These are phyloP conservation scores for Trichoderma sp. DNA, from an alignment of 2,329 filamentous ascomycete species.

Conservation along the genomic window DNA sequence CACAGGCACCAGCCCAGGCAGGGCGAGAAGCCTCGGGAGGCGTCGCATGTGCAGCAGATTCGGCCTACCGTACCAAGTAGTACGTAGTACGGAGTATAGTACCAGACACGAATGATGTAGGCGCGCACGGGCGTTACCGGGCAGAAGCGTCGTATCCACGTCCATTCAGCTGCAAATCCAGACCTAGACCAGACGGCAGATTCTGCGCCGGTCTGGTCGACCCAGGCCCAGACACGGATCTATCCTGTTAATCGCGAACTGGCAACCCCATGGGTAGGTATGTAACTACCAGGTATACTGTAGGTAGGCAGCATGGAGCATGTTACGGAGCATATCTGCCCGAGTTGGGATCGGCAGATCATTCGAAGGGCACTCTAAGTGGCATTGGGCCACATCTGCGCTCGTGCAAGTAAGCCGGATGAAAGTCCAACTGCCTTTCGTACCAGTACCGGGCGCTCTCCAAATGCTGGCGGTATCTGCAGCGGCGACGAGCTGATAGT, in stretches of 20 bases:
- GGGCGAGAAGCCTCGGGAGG: not conserved
- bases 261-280: not conserved
- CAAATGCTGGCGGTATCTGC: not conserved
- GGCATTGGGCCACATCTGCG: not conserved
- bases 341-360: slow-evolving; percentile 11
- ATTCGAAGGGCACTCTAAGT: not conserved
- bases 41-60: slow-evolving; percentile 2
- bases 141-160: not conserved
- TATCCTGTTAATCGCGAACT: not conserved
- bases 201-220: not conserved
- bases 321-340: slow-evolving; percentile 4
- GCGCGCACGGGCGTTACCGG: not conserved
- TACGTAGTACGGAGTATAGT: not conserved
- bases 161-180: not conserved
- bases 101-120: not conserved
- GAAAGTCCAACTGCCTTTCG: not conserved
- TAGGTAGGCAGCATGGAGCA: not conserved
- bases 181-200: not conserved
- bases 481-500: not conserved
- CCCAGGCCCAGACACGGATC: not conserved
- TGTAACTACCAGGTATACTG: not conserved
- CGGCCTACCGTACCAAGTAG: too few species aligned
- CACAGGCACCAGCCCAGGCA: not conserved
- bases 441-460: not conserved
- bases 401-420: slow-evolving; percentile 9